Evolutionary conservation across 495 filamentous ascomycete genomes (phyloP).

Genomic region (Penicillium nucicola): DNA sequence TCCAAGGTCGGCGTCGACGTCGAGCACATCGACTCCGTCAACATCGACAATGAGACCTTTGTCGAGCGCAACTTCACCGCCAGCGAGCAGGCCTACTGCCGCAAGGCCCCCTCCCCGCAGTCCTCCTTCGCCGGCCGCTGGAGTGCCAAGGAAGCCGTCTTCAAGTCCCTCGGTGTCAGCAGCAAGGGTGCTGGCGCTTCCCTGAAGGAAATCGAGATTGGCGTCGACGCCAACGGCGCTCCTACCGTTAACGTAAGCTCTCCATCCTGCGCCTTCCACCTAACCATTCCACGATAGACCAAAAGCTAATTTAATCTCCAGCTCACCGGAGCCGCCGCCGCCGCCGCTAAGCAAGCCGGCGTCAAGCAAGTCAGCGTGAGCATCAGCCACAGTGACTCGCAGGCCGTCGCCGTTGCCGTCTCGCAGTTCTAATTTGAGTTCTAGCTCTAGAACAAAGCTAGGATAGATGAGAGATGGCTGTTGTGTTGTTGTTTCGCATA

Average conservation of each 20-base stretch:
- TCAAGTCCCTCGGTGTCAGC: constrained; percentile 91
- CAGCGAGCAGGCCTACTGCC: constrained; percentile 80
- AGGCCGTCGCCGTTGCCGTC: constrained; percentile 90
- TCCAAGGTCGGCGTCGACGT: constrained; percentile 92
- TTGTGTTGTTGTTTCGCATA: constrained; percentile 4
- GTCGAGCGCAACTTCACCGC: constrained; percentile 91
- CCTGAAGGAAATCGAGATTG: constrained; percentile 92
- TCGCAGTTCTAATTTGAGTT: constrained; percentile 67
- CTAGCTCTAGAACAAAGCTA: background rate
- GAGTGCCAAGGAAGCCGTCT: constrained; percentile 97
- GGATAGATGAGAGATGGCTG: background rate
- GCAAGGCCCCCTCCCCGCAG: constrained; percentile 69
- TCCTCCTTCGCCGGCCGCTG: constrained; percentile 89
- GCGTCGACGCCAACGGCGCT: constrained; percentile 72
- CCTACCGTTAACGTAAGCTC: constrained; percentile 77
- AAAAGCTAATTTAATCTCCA: constrained; percentile 37
- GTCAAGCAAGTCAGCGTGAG: constrained; percentile 85
- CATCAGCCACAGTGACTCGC: constrained; percentile 89
- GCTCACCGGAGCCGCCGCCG: constrained; percentile 81
- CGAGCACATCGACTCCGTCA: constrained; percentile 78
- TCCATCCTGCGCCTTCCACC: too few species aligned
- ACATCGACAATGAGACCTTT: constrained; percentile 91
- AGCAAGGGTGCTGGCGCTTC: constrained; percentile 84
- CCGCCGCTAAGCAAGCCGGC: constrained; percentile 76
- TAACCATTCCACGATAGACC: background rate